Conservation (phyloP, 495 filamentous ascomycete species). For the Friedmanniomyces endolithicus region DNA sequence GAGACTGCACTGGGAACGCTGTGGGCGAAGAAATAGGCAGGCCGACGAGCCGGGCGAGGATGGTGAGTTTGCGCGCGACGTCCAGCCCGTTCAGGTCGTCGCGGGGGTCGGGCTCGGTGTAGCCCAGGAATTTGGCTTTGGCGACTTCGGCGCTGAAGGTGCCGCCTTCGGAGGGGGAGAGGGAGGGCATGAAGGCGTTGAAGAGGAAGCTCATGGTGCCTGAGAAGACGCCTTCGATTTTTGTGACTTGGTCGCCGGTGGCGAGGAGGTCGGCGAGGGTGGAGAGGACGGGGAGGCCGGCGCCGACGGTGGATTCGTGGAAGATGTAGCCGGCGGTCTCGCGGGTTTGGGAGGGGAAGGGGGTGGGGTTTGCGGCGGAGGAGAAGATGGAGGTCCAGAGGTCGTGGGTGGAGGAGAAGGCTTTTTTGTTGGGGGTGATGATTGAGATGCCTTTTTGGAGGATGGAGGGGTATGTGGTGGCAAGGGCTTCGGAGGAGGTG, state of each 20-base stretch:
- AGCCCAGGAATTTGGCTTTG: slow-evolving; percentile 87
- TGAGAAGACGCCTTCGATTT: slow-evolving; percentile 91
- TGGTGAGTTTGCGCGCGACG: slow-evolving; percentile 92
- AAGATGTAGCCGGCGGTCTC: slow-evolving; percentile 67
- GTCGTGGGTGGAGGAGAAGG: slow-evolving; percentile 62
- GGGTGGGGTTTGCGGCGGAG: slow-evolving; percentile 35
- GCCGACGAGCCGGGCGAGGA: slow-evolving; percentile 72
- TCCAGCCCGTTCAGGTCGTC: slow-evolving; percentile 95
- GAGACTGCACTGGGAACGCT: slow-evolving; percentile 77
- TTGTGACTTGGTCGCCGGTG: slow-evolving; percentile 75
- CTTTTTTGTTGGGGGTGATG: slow-evolving; percentile 97
- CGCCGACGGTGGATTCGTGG: slow-evolving; percentile 88
- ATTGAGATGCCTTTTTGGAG: slow-evolving; percentile 69
- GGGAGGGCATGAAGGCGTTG: slow-evolving; percentile 66
- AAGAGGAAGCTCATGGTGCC: slow-evolving; percentile 95
- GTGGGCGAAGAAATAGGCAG: slow-evolving; percentile 64
- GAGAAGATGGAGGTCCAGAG: slow-evolving; percentile 75
- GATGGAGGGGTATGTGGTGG: slow-evolving; percentile 63
- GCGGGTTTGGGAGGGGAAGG: background rate
- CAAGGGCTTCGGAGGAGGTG: slow-evolving; percentile 80
- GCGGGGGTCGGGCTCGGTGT: slow-evolving; percentile 90
- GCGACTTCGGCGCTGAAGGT: slow-evolving; percentile 80
- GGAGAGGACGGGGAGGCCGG: slow-evolving; percentile 80
- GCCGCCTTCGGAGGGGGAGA: slow-evolving; percentile 34
- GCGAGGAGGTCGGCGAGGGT: slow-evolving; percentile 80